phyloP scores from a whole-genome alignment of 1,139 yeast genomes.

The Magnusiomyces tetraspermus region DNA sequence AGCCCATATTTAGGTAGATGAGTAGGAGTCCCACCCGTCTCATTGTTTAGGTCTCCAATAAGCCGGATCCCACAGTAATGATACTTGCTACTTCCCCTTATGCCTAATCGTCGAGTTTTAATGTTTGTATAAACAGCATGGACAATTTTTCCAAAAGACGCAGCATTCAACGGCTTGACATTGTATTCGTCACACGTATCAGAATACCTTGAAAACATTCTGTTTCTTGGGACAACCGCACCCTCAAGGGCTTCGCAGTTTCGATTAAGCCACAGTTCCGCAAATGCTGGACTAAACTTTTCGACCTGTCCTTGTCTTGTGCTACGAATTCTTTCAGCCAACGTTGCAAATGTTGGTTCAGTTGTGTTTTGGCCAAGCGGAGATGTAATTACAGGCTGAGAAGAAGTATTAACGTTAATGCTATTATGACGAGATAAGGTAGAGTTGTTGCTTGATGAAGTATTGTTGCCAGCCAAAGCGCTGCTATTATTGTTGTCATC shows the following conservation, averaged over 20 bases:
- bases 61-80: slow-evolving; percentile 81
- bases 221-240: slow-evolving; percentile 74
- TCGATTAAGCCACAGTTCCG: slow-evolving; percentile 68
- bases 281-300: slow-evolving; percentile 66
- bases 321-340: slow-evolving; percentile 42
- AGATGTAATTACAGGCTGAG: slow-evolving; percentile 47
- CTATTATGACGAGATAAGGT: background rate
- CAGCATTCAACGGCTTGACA: slow-evolving; percentile 73
- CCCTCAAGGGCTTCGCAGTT: slow-evolving; percentile 56
- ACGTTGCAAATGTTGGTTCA: slow-evolving; percentile 41
- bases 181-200: slow-evolving; percentile 59
- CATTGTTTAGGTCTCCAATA: slow-evolving; percentile 38
- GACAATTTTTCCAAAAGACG: slow-evolving; percentile 79
- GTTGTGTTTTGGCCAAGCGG: slow-evolving; percentile 26
- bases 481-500: too few relatives aligned
- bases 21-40: slow-evolving; percentile 25
- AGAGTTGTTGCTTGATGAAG: slow-evolving; percentile 5
- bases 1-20: too few relatives aligned
- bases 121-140: slow-evolving; percentile 65
- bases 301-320: slow-evolving; percentile 44
- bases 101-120: slow-evolving; percentile 77
- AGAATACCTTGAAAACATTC: slow-evolving; percentile 73
- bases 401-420: slow-evolving; percentile 41
- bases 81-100: slow-evolving; percentile 81
- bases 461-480: background rate